Base-by-base conservation (phyloP, 225 moss, liverwort and hornwort genomes). In the Marchantia paleacea region DNA sequence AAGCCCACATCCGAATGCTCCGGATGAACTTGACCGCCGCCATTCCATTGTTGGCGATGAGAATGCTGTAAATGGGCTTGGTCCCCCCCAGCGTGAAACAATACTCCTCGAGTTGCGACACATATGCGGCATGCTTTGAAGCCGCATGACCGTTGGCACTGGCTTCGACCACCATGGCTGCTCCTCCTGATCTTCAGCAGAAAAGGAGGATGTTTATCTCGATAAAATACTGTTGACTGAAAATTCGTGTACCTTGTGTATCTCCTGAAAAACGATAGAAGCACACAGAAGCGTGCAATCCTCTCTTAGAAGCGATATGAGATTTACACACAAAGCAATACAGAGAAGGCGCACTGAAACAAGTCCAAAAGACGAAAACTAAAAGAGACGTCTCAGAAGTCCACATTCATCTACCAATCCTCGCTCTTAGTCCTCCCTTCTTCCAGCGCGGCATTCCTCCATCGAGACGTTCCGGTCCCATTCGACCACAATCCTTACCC, bases 21-120 rank as follows among this genome's bases (percentile, higher is more conserved):
- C 89, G 87, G 80, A 99, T 99, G 82, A 99, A 99, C 86, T 99
- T 99, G 29, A 99, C 97, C 10, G 97, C 97, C 48, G 97, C 97
- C 97, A 99, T 99, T 80, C 97, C 97, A 83, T 99, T 99, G 84
- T 99, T 99, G 1, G 97, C 95, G 28, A 99, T 99, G 66, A 99
- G 75, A 30, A 99, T 94, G 81, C 97, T 99, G 86, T 92, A 92
- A 49, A 99, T 95, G 31, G 97, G 90, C 48, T 92, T 90, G 72
- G 87, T 94, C 62, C 97, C 97, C 0, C 93, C 95, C 82, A 95
- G 54, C 31, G 85, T 88, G 31, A 24, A 62, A 79, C 97, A 99
- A 26, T 90, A 99, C 69, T 99, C 97, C 76, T 95, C 97, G 70
- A 99, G 88, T 58, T 87, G 94, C 5, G 99, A 95, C 18, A 60